Base-by-base conservation (phyloP, 1,284 basidiomycete species). In the Inonotus obliquus region DNA sequence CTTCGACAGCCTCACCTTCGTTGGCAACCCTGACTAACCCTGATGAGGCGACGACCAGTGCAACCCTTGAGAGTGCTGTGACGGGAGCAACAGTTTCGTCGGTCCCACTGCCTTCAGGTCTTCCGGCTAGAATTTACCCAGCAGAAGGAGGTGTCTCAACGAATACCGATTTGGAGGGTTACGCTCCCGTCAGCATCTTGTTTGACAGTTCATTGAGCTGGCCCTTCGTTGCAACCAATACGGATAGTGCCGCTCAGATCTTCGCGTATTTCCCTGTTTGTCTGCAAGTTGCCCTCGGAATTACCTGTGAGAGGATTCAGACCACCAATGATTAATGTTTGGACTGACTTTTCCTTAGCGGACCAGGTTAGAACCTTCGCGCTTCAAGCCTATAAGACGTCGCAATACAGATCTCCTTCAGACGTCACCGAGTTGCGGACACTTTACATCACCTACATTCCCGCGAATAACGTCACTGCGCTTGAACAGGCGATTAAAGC, bases 91-190 rank as follows among this genome's bases (percentile, higher is more conserved):
- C 75, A 0, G 65, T 72, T 17, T 62, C 62, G 49, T 63, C 60
- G 4, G 71, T 75, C 2, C 68, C 81, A 0, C 75, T 92, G 21
- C 89, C 89, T 0, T 73, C 77, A 0, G 78, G 77, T 60, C 73
- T 91, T 3, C 87, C 90, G 17, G 73, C 68, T 13, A 74, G 78
- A 62, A 90, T 92, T 63, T 79, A 82, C 56, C 84, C 88, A n/a
- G 63, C 71, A 0, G 56, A 52, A 7, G 68, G 68, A 14, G 68
- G 69, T n/a, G 60, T 68, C n/a, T 55, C 68, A 27, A 65, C 70
- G 1, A 59, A 57, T 21, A 64, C 62, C 14, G 69, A 77, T 64
- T 68, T 81, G 21, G 57, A 21, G 1, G 78, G 73, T 0, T 80
- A 75, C 62, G 76, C 76, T 7, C 53, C 83, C 56, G 80, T 90